Evolutionary conservation across 805 yeast genomes (phyloP).

Genomic region (Cephaloascus albidus): DNA sequence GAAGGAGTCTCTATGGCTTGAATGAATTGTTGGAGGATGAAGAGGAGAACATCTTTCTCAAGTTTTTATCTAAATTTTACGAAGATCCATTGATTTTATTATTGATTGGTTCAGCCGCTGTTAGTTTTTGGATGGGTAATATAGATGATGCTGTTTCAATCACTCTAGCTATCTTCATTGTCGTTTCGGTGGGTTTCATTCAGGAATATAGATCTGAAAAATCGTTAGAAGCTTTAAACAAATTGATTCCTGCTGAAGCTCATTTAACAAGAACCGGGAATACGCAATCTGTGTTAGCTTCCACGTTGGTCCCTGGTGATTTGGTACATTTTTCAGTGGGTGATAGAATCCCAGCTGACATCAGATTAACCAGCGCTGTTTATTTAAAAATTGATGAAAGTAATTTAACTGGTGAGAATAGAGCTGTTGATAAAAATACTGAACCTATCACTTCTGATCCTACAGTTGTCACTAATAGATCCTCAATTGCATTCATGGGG

Average conservation of each 20-base stretch:
- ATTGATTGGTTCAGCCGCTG: conserved; percentile 80
- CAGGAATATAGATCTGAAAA: conserved; percentile 96
- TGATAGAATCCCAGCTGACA: conserved; percentile 94
- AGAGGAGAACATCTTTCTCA: conserved; percentile 61
- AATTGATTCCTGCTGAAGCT: conserved; percentile 94
- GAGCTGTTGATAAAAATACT: conserved; percentile 65
- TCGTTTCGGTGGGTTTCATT: conserved; percentile 93
- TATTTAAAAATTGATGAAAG: conserved; percentile 87
- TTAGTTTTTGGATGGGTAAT: conserved; percentile 91
- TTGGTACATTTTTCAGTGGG: conserved; percentile 84
- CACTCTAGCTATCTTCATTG: conserved; percentile 84
- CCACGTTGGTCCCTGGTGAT: conserved; percentile 92
- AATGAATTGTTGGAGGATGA: conserved; percentile 76
- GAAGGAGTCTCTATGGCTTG: conserved; percentile 69
- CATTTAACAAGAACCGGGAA: conserved; percentile 79
- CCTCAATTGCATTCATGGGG: conserved; percentile 90
- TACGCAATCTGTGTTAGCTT: conserved; percentile 75
- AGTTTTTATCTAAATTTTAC: conserved; percentile 72
- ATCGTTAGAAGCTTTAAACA: conserved; percentile 85
- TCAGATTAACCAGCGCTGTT: conserved; percentile 69
- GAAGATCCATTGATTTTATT: conserved; percentile 87
- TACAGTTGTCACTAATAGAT: conserved; percentile 59
- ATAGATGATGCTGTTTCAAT: conserved; percentile 93
- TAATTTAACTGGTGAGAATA: conserved; percentile 90
- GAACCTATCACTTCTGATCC: conserved; percentile 32